These are phyloP conservation scores for Penicillium janthinellum DNA, from an alignment of 2,329 filamentous ascomycete genomes.

Conservation along the genomic window DNA sequence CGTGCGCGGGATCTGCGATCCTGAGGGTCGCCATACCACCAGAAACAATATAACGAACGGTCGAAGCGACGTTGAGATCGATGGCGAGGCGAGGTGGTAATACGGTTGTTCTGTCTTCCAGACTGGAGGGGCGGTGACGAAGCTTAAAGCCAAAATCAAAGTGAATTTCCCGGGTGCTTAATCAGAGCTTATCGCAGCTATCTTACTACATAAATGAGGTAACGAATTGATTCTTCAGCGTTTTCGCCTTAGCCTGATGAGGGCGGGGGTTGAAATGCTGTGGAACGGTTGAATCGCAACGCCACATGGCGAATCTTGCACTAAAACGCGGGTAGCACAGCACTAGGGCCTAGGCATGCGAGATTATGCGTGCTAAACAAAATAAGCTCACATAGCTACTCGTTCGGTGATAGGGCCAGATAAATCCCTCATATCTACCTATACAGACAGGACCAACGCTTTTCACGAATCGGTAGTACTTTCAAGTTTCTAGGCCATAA, in stretches of 20 bases:
- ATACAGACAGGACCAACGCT: no score
- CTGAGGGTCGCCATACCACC: background rate
- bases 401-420: background rate
- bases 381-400: background rate
- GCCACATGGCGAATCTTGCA: background rate
- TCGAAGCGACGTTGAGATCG: background rate
- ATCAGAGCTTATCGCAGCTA: background rate
- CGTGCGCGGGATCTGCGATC: background rate
- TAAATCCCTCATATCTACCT: background rate
- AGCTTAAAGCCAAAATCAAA: background rate
- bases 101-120: background rate
- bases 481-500: no score
- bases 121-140: background rate
- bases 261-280: background rate
- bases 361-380: background rate
- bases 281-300: background rate
- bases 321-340: background rate
- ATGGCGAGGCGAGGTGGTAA: background rate
- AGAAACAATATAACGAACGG: background rate
- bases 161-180: background rate
- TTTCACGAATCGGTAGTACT: no score
- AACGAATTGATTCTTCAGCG: background rate
- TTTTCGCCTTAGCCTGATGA: background rate
- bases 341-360: background rate
- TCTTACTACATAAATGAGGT: background rate